Evolutionary conservation across 1,284 basidiomycete genomes (phyloP).

Genomic region (Austropuccinia psidii): DNA sequence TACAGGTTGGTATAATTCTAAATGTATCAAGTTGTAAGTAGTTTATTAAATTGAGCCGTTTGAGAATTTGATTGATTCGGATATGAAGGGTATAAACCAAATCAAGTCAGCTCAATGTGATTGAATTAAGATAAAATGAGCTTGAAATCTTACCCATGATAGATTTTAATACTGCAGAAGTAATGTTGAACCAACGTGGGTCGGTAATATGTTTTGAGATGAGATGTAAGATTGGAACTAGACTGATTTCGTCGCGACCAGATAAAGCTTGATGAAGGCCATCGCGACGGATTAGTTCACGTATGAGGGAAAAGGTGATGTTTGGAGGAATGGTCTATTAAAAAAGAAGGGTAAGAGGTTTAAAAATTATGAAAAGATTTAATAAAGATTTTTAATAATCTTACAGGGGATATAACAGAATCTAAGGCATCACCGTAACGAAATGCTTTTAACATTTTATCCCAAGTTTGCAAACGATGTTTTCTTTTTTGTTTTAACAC

Average conservation of each 20-base stretch:
- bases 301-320: conserved; percentile 80
- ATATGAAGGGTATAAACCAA: conserved; percentile 12
- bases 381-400: conserved; percentile 35
- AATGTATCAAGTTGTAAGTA: background rate
- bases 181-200: conserved; percentile 81
- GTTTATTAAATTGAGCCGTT: background rate
- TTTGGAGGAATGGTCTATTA: conserved; percentile 66
- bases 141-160: conserved; percentile 63
- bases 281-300: conserved; percentile 88
- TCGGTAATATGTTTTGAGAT: conserved; percentile 78
- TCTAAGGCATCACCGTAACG: conserved; percentile 92
- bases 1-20: conserved; percentile 84
- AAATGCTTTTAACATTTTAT: conserved; percentile 81
- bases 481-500: conserved; percentile 57
- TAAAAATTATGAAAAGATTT: background rate
- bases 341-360: conserved; percentile 13
- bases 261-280: conserved; percentile 76
- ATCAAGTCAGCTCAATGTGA: background rate
- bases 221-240: conserved; percentile 81
- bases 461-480: conserved; percentile 75
- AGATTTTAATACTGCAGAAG: conserved; percentile 70
- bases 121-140: background rate
- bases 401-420: conserved; percentile 72
- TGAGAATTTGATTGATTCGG: background rate
- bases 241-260: conserved; percentile 84